Conservation (phyloP, 345 rosid species). For the Brassica carinata region DNA sequence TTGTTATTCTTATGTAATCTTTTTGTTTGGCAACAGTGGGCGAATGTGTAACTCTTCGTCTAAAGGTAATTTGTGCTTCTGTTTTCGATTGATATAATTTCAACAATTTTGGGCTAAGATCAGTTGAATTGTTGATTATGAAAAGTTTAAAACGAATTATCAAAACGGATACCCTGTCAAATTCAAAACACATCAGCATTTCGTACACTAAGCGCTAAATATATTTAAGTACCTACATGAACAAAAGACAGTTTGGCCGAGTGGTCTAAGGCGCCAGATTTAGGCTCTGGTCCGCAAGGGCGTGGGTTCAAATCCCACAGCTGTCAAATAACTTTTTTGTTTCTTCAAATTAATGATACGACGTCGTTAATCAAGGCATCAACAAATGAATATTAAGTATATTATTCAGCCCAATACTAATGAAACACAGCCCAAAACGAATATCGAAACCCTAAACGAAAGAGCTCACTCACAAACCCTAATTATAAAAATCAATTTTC, state of each 20-base stretch:
- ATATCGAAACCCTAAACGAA: constrained; percentile 21
- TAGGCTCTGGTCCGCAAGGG: constrained; percentile 99
- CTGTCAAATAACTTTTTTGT: constrained; percentile 46
- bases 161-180: too few relatives aligned
- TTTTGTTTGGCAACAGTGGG: constrained; percentile 69
- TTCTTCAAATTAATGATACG: neutral
- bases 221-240: too few relatives aligned
- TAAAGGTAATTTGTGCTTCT: constrained; percentile 47
- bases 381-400: neutral
- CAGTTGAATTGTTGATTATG: neutral
- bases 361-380: neutral
- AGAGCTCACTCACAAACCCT: neutral
- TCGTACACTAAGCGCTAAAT: too few relatives aligned
- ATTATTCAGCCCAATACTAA: neutral
- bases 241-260: constrained; percentile 89
- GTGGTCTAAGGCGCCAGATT: constrained; percentile 99
- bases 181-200: too few relatives aligned
- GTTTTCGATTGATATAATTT: neutral
- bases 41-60: constrained; percentile 71
- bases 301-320: constrained; percentile 99
- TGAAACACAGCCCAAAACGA: neutral
- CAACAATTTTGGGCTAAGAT: neutral
- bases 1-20: neutral
- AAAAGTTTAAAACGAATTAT: too few relatives aligned
- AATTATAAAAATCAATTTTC: constrained; percentile 16